Base-by-base conservation (phyloP, 495 filamentous ascomycete species). In the Podospora tetraspora region DNA sequence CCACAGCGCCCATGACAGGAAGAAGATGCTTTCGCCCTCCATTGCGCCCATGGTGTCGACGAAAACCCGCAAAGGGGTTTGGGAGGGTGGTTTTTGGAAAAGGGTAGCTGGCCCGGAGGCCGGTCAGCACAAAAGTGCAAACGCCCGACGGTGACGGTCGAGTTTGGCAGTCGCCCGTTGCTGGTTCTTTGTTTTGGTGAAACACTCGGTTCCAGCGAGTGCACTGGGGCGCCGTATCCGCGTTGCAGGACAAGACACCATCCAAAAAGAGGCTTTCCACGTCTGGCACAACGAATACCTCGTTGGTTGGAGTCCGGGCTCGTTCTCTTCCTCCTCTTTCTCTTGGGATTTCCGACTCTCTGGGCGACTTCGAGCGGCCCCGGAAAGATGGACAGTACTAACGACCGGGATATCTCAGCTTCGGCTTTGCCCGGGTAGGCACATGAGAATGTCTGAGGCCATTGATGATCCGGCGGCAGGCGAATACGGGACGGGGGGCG, bases 1-100 rank as follows among this genome's bases (percentile, higher is more conserved):
- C 94, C 94, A 98, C 73, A 95, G 79, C 70, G 84, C 76, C 94
- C 93, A 97, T 52, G 79, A 83, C 56, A 80, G 73, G 81, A 94
- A 97, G 81, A 97, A 97, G 43, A 66, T 68, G n/a, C 58, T 64
- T 19, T 43, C 34, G 62, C 60, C 66, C 32, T 68, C 68, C 74
- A 76, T 76, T 30, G 70, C 73, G 43, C 25, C 59, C 63, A 37
- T 67, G 63, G 34, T 25, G 56, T 62, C 68, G 64, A 13, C 64
- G 52, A 30, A 34, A 65, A 58, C 63, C 24, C 22, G 52, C 37
- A 21, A 27, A 19, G 12, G 11, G 59, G 11, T 13, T 13, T 60
- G 22, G 6, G 59, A 52, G 22, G 12, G 62, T 52, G n/a, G 34
- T 22, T 30, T 27, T 29, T 37, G 24, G 32, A 12, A 52, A 52